phyloP scores from a whole-genome alignment of 1,139 yeast species.

The Taphrina communis region DNA sequence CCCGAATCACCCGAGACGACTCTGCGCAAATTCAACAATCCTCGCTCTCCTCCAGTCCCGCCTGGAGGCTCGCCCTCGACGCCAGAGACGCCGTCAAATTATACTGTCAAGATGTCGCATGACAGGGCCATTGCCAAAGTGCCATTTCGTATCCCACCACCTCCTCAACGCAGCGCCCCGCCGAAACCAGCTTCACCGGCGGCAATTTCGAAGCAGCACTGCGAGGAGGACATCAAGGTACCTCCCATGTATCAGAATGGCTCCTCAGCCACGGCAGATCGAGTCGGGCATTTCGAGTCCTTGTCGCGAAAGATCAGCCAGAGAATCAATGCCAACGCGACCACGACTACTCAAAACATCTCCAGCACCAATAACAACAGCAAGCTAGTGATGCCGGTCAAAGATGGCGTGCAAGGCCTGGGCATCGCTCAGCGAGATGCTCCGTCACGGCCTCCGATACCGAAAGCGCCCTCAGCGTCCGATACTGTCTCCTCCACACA shows the following conservation, averaged over 20 bases:
- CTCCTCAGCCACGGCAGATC: slow-evolving; percentile 5
- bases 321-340: not conserved
- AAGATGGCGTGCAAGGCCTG: slow-evolving; percentile 24
- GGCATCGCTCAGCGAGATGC: slow-evolving; percentile 13
- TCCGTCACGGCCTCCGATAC: slow-evolving; percentile 23
- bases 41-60: slow-evolving; percentile 51
- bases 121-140: slow-evolving; percentile 17
- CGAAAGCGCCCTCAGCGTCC: slow-evolving; percentile 47
- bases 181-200: not conserved
- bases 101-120: slow-evolving; percentile 21
- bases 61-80: slow-evolving; percentile 44
- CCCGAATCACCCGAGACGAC: slow-evolving; percentile 27
- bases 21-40: slow-evolving; percentile 47
- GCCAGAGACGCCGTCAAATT: slow-evolving; percentile 32
- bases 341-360: not conserved
- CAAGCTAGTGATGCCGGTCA: slow-evolving; percentile 2
- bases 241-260: slow-evolving; percentile 3
- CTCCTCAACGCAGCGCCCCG: slow-evolving; percentile 21
- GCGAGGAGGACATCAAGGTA: not conserved
- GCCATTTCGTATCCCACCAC: slow-evolving; percentile 22
- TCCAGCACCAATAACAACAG: too few species aligned
- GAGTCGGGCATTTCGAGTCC: slow-evolving; percentile 5
- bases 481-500: slow-evolving; percentile 22
- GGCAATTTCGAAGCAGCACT: not conserved
- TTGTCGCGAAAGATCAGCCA: slow-evolving; percentile 10